Conservation (phyloP, 1,284 basidiomycete species). For the Puccinia brachypodii region DNA sequence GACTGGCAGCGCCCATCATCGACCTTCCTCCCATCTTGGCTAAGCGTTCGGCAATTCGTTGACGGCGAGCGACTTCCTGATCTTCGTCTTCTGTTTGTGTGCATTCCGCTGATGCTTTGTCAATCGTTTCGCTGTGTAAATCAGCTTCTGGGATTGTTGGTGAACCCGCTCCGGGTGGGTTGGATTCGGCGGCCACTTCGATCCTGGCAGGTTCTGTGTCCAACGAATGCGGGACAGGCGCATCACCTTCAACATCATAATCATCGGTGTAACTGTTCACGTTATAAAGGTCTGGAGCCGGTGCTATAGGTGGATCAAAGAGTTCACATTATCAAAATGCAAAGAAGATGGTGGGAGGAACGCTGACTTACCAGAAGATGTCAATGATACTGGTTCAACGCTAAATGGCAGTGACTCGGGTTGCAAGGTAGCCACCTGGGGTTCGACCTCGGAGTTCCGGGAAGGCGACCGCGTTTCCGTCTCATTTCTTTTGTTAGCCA, state of each 20-base stretch:
- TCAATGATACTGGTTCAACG: background rate
- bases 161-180: background rate
- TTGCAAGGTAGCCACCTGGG: background rate
- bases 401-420: background rate
- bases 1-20: slow-evolving; percentile 37
- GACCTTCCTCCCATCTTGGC: slow-evolving; percentile 41
- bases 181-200: background rate
- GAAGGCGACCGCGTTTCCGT: background rate
- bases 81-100: slow-evolving; percentile 23
- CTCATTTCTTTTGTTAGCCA: background rate
- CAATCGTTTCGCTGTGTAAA: background rate
- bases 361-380: background rate
- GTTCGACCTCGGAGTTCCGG: background rate
- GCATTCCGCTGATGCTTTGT: background rate
- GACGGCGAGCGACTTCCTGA: slow-evolving; percentile 23
- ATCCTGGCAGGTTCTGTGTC: background rate
- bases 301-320: background rate
- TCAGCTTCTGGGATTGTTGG: background rate
- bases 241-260: background rate
- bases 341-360: background rate
- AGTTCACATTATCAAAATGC: background rate
- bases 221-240: background rate
- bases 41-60: slow-evolving; percentile 35
- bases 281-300: background rate
- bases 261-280: background rate